phyloP scores from a whole-genome alignment of 495 filamentous ascomycete species.

The Lepraria neglecta region DNA sequence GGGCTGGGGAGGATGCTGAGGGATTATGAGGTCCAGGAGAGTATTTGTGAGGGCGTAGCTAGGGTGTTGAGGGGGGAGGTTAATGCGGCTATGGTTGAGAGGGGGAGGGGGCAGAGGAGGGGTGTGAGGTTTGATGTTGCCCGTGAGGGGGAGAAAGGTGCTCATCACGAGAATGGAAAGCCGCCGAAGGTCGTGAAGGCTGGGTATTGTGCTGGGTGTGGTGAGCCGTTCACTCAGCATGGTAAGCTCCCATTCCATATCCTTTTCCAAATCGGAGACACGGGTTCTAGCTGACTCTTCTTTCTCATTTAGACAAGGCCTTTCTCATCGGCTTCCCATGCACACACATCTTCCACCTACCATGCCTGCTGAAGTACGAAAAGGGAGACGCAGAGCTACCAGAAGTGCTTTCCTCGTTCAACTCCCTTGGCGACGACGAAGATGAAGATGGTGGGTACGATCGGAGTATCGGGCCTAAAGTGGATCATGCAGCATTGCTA shows the following conservation, averaged over 20 bases:
- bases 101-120: constrained; percentile 68
- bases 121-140: constrained; percentile 83
- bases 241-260: constrained; percentile 31
- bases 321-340: constrained; percentile 85
- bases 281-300: neutral
- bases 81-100: constrained; percentile 66
- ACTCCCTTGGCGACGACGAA: constrained; percentile 3
- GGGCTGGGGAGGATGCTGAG: constrained; percentile 79
- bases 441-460: constrained; percentile 21
- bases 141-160: constrained; percentile 9
- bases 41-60: constrained; percentile 84
- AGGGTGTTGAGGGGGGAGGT: constrained; percentile 83
- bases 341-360: constrained; percentile 83
- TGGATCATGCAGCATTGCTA: constrained; percentile 24
- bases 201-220: constrained; percentile 59
- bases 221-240: constrained; percentile 48
- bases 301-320: constrained; percentile 4
- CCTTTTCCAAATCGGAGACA: neutral
- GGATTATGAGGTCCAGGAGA: constrained; percentile 88
- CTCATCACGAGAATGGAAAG: constrained; percentile 24
- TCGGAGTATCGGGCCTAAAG: constrained; percentile 27
- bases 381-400: constrained; percentile 36
- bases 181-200: constrained; percentile 34
- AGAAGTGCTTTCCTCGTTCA: constrained; percentile 24
- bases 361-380: constrained; percentile 56